Evolutionary conservation across 805 yeast genomes (phyloP).

Genomic region (Candida suzukii): DNA sequence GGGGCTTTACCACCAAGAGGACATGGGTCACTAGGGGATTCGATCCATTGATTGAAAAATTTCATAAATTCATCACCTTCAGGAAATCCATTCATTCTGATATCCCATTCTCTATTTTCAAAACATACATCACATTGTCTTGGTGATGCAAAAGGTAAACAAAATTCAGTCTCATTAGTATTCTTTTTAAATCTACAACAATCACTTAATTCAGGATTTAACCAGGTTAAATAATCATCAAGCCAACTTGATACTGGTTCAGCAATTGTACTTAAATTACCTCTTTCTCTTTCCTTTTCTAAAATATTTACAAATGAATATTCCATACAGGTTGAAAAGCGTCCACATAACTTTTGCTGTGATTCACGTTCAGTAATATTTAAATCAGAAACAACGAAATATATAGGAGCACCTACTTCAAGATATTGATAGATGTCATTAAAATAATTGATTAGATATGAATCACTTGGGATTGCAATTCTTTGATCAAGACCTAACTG

Average conservation of each 20-base stretch:
- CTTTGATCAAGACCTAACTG: slow-evolving; percentile 85
- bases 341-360: slow-evolving; percentile 80
- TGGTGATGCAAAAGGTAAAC: slow-evolving; percentile 60
- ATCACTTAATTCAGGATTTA: slow-evolving; percentile 78
- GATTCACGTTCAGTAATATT: slow-evolving; percentile 53
- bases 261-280: slow-evolving; percentile 54
- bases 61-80: slow-evolving; percentile 59
- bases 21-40: slow-evolving; percentile 77
- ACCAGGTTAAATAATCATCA: slow-evolving; percentile 82
- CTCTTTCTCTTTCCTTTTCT: slow-evolving; percentile 76
- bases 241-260: slow-evolving; percentile 91
- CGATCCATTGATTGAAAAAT: slow-evolving; percentile 76
- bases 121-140: slow-evolving; percentile 72
- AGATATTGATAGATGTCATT: slow-evolving; percentile 65
- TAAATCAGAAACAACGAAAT: slow-evolving; percentile 66
- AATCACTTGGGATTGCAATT: slow-evolving; percentile 75
- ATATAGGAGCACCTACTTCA: slow-evolving; percentile 88
- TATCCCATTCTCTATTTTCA: slow-evolving; percentile 55
- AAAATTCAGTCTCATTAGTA: slow-evolving; percentile 42
- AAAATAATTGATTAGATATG: slow-evolving; percentile 78
- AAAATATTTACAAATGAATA: slow-evolving; percentile 72
- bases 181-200: slow-evolving; percentile 72
- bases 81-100: slow-evolving; percentile 80
- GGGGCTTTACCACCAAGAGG: slow-evolving; percentile 97
- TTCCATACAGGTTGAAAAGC: slow-evolving; percentile 77